Conservation (phyloP, 805 yeast genomes). For the Maudiozyma bulderi region DNA sequence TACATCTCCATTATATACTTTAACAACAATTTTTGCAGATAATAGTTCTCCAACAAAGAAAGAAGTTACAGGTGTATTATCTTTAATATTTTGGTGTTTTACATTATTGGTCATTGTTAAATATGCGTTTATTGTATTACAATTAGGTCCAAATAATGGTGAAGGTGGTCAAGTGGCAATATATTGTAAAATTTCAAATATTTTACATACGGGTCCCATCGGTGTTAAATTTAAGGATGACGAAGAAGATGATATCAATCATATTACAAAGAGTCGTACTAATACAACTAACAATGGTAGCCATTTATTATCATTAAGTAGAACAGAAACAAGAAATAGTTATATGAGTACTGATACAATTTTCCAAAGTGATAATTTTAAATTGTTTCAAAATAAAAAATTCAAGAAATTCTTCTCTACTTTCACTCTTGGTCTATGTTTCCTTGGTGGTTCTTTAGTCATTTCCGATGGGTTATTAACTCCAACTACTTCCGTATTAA, state of each 20-base stretch:
- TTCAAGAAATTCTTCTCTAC: not conserved
- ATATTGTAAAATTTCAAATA: not conserved
- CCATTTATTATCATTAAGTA: not conserved
- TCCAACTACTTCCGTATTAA: not conserved
- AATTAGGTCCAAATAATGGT: not conserved
- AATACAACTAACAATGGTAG: no score
- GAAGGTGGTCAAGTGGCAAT: slow-evolving; percentile 1
- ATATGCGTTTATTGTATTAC: not conserved
- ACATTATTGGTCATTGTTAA: not conserved
- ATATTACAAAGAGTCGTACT: not conserved
- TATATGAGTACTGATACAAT: not conserved
- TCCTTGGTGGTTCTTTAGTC: not conserved
- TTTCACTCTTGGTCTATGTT: not conserved
- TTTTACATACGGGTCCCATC: not conserved
- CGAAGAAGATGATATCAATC: not conserved
- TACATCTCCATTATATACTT: not conserved
- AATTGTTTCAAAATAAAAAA: not conserved
- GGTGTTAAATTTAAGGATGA: not conserved
- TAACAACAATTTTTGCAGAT: not conserved
- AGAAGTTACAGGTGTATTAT: not conserved
- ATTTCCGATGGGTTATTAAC: not conserved
- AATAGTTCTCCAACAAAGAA: not conserved
- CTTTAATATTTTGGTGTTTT: not conserved
- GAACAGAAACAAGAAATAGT: not conserved
- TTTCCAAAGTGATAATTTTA: not conserved